Evolutionary conservation across 2,329 filamentous ascomycete species (phyloP).

Genomic region (Monilinia vaccinii-corymbosi): DNA sequence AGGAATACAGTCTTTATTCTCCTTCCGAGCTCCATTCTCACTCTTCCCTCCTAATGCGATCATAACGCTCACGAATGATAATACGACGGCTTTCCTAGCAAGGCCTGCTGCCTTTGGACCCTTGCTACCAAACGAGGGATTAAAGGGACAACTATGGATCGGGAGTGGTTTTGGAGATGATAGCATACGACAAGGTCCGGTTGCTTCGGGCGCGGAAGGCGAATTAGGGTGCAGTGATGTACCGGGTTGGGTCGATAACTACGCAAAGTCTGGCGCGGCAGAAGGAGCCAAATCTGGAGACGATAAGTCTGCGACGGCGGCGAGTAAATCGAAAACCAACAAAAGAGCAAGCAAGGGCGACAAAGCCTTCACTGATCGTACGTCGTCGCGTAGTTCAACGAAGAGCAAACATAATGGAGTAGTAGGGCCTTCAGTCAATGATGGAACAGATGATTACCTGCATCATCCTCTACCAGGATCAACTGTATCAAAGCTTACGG

Average conservation of each 20-base stretch:
- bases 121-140: conserved; percentile 59
- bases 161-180: conserved; percentile 87
- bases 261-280: conserved; percentile 32
- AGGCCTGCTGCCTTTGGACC: conserved; percentile 91
- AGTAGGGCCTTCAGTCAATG: conserved; percentile 38
- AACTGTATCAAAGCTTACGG: conserved; percentile 32
- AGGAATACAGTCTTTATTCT: conserved; percentile 51
- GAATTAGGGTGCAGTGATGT: conserved; percentile 95
- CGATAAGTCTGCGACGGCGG: conserved; percentile 23
- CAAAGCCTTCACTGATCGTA: conserved; percentile 18
- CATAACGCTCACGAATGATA: conserved; percentile 94
- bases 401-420: conserved; percentile 16
- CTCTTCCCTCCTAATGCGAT: conserved; percentile 93
- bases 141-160: conserved; percentile 89
- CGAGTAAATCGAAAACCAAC: conserved; percentile 34
- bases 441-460: conserved; percentile 80
- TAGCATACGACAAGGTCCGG: conserved; percentile 47
- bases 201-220: conserved; percentile 51
- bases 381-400: conserved; percentile 16
- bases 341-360: conserved; percentile 31
- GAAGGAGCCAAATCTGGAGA: conserved; percentile 18
- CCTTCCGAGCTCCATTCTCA: conserved; percentile 68
- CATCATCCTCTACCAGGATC: conserved; percentile 41
- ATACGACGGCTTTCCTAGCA: conserved; percentile 92
- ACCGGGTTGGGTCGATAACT: conserved; percentile 69